These are phyloP conservation scores for Penicillium soppii DNA, from an alignment of 495 filamentous ascomycete species.

Conservation along the genomic window DNA sequence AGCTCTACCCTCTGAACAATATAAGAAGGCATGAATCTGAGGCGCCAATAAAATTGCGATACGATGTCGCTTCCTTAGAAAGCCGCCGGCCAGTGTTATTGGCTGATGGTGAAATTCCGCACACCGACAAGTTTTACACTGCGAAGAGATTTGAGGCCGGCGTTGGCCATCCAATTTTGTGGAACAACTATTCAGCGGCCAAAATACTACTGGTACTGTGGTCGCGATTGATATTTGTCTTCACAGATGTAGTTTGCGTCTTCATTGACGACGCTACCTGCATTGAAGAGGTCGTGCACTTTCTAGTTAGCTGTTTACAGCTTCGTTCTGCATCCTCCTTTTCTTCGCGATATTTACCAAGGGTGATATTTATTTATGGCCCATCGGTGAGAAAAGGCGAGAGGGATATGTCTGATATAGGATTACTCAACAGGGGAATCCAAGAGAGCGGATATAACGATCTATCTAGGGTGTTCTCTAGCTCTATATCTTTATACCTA, in stretches of 20 bases:
- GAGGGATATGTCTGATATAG: not conserved
- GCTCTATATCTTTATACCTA: slow-evolving; percentile 1
- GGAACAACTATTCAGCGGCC: slow-evolving; percentile 3
- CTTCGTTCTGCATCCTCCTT: slow-evolving; percentile 7
- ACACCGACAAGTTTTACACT: not conserved
- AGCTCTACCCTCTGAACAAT: slow-evolving; percentile 22
- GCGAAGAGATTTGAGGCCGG: not conserved
- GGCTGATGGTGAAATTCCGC: slow-evolving; percentile 11
- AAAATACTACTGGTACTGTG: slow-evolving; percentile 9
- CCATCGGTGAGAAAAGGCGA: not conserved
- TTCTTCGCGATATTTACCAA: slow-evolving; percentile 5
- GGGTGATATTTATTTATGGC: slow-evolving; percentile 12
- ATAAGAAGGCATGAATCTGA: slow-evolving; percentile 15
- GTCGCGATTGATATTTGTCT: slow-evolving; percentile 21
- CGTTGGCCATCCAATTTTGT: slow-evolving; percentile 5
- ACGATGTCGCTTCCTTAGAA: slow-evolving; percentile 9
- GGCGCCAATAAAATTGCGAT: slow-evolving; percentile 14
- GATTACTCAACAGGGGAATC: slow-evolving; percentile 5
- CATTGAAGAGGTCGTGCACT: slow-evolving; percentile 4
- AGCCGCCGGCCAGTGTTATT: slow-evolving; percentile 14
- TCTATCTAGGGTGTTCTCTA: slow-evolving; percentile 5
- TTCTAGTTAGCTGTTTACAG: slow-evolving; percentile 11
- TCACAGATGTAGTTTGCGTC: slow-evolving; percentile 24
- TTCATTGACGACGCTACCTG: slow-evolving; percentile 12
- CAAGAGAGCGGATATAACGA: not conserved